These are phyloP conservation scores for Apostasia ramifera DNA, from an alignment of 106 monocot species.

Conservation along the genomic window DNA sequence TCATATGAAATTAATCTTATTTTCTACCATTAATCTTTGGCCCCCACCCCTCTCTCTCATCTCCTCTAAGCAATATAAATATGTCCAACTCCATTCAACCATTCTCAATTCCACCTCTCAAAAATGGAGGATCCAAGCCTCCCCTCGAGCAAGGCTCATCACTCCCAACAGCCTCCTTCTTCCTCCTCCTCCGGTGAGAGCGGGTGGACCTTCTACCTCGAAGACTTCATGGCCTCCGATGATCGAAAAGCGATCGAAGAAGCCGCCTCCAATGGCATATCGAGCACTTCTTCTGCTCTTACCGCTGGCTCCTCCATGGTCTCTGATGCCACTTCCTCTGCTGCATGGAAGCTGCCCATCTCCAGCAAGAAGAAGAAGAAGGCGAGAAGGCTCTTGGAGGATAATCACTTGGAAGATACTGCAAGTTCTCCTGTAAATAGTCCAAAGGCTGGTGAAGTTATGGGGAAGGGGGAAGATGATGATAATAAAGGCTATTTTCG, in stretches of 20 bases:
- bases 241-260: conserved; percentile 1
- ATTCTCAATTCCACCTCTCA: too few relatives aligned
- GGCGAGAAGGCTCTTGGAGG: conserved; percentile 10
- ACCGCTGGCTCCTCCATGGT: conserved; percentile 20
- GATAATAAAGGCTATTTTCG: not conserved
- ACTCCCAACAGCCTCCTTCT: not conserved
- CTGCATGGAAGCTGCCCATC: conserved; percentile 5
- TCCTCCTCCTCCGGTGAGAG: conserved; percentile 8
- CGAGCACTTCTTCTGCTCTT: not conserved
- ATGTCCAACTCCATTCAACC: too few relatives aligned
- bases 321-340: conserved; percentile 34
- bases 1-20: too few relatives aligned
- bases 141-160: too few relatives aligned
- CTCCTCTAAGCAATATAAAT: too few relatives aligned
- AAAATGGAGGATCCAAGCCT: too few relatives aligned
- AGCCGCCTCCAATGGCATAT: not conserved
- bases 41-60: too few relatives aligned
- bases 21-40: too few relatives aligned
- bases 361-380: conserved; percentile 18
- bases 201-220: conserved; percentile 19
- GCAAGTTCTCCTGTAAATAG: conserved; percentile 37
- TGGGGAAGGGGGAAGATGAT: conserved; percentile 10
- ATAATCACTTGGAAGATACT: conserved; percentile 33
- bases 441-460: conserved; percentile 15
- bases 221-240: conserved; percentile 12